These are phyloP conservation scores for Ceratobasidium theobromae DNA, from an alignment of 1,284 basidiomycete species.

Conservation along the genomic window DNA sequence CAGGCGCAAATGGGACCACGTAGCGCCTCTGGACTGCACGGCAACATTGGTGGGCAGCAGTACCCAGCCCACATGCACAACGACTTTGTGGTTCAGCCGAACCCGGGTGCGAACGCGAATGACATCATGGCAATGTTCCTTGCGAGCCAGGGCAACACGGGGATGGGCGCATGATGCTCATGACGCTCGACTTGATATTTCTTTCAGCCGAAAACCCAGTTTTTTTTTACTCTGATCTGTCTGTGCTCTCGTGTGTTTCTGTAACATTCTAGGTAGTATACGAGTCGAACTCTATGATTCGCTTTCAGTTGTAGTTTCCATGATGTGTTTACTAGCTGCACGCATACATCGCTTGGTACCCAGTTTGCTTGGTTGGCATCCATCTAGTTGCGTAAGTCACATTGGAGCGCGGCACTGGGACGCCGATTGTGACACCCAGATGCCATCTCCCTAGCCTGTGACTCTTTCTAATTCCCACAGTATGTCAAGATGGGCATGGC, in stretches of 20 bases:
- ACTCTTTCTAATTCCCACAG: slow-evolving; percentile 25
- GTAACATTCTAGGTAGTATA: slow-evolving; percentile 20
- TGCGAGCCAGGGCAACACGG: slow-evolving; percentile 22
- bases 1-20: slow-evolving; percentile 26
- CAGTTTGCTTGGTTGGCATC: too few species aligned
- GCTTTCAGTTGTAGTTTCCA: slow-evolving; percentile 1
- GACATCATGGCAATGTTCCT: slow-evolving; percentile 30
- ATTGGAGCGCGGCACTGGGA: too few species aligned
- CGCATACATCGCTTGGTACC: slow-evolving; percentile 27
- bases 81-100: slow-evolving; percentile 29
- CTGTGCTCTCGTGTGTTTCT: background rate
- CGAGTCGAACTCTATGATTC: slow-evolving; percentile 22
- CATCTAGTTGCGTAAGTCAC: too few species aligned
- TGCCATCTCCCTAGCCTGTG: background rate
- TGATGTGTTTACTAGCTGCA: slow-evolving; percentile 1
- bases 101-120: slow-evolving; percentile 17
- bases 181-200: slow-evolving; percentile 1
- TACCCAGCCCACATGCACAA: slow-evolving; percentile 28
- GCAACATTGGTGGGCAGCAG: slow-evolving; percentile 17
- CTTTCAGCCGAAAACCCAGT: background rate
- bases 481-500: slow-evolving; percentile 18
- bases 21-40: slow-evolving; percentile 19
- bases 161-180: slow-evolving; percentile 25
- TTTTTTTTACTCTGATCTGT: background rate
- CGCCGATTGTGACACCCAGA: too few species aligned